Conservation (phyloP, 2,329 filamentous ascomycete genomes). For the Phyllosticta citrichinensis region DNA sequence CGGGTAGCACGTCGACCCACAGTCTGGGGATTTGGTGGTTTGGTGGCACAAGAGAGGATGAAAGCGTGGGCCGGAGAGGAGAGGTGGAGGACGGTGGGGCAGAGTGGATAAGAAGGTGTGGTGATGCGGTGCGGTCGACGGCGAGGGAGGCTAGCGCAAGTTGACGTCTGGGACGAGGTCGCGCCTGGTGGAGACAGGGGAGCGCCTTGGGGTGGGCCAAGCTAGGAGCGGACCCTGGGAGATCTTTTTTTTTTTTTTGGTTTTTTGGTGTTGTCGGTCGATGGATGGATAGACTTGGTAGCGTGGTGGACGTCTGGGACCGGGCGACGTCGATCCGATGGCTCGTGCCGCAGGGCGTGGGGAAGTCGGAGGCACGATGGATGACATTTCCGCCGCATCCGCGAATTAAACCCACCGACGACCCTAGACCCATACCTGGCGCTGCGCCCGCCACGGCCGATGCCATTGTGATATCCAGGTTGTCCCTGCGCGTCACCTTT, state of each 20-base stretch:
- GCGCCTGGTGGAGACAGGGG: not conserved
- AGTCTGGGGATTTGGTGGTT: not conserved
- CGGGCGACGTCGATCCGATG: not conserved
- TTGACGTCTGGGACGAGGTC: slow-evolving; percentile 2
- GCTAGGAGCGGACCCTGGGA: not conserved
- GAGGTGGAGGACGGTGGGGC: not conserved
- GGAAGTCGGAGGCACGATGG: not conserved
- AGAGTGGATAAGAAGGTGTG: not conserved
- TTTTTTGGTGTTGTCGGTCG: not conserved
- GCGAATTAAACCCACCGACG: not conserved
- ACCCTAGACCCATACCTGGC: not conserved
- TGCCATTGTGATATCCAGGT: not conserved
- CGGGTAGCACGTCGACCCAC: not conserved
- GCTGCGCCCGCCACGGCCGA: too few species aligned
- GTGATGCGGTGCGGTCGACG: not conserved
- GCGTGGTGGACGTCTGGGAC: not conserved
- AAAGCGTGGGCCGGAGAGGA: not conserved
- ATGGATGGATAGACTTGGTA: not conserved
- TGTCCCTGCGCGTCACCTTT: not conserved
- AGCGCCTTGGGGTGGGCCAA: not conserved
- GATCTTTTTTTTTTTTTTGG: not conserved
- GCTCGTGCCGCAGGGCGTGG: not conserved
- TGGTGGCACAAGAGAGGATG: slow-evolving; percentile 5
- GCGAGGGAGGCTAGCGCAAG: slow-evolving; percentile 4
- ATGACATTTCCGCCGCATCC: slow-evolving; percentile 9